A percentile compares a stretch with the other conserved stretches of the same genome.
These are phyloP conservation scores for Cystoderma amianthinum DNA, from an alignment of 768 basidiomycete species.

Conservation along the genomic window DNA sequence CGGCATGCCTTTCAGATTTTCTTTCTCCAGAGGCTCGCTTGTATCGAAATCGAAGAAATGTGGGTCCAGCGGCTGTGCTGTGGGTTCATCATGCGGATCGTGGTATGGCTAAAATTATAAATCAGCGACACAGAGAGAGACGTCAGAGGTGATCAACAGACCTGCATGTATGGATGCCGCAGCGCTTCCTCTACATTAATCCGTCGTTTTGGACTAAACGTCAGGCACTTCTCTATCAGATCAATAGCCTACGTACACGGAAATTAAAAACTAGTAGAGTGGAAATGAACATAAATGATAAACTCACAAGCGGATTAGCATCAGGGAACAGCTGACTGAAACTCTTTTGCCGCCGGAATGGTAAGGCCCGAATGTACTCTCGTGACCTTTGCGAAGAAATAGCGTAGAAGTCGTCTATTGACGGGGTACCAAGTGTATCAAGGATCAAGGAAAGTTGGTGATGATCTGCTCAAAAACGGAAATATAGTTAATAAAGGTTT, in stretches of 20 bases:
- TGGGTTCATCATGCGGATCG: slow-evolving; percentile 85
- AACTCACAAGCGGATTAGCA: slow-evolving; percentile 58
- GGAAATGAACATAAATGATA: slow-evolving; percentile 8
- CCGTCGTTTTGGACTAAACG: slow-evolving; percentile 81
- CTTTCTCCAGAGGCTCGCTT: slow-evolving; percentile 56
- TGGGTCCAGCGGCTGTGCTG: slow-evolving; percentile 67
- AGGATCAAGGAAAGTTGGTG: slow-evolving; percentile 99
- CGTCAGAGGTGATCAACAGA: slow-evolving; percentile 19
- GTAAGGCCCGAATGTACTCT: slow-evolving; percentile 48
- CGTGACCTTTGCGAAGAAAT: slow-evolving; percentile 79
- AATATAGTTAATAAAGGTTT: slow-evolving; percentile 6
- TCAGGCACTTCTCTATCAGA: slow-evolving; percentile 73
- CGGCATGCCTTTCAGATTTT: slow-evolving; percentile 57
- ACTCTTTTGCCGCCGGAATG: slow-evolving; percentile 75
- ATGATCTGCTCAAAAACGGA: slow-evolving; percentile 60
- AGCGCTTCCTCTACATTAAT: slow-evolving; percentile 87
- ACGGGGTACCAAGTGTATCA: slow-evolving; percentile 95
- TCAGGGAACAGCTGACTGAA: slow-evolving; percentile 68
- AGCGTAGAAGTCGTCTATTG: slow-evolving; percentile 98
- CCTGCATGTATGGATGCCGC: slow-evolving; percentile 84
- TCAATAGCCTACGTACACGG: slow-evolving; percentile 49
- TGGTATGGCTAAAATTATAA: slow-evolving; percentile 65
- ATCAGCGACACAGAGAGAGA: not conserved
- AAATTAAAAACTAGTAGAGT: not conserved
- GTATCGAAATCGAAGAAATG: slow-evolving; percentile 83